These are phyloP conservation scores for Phytophthora idaei DNA, from an alignment of 352 stramenopile genomes.

Conservation along the genomic window DNA sequence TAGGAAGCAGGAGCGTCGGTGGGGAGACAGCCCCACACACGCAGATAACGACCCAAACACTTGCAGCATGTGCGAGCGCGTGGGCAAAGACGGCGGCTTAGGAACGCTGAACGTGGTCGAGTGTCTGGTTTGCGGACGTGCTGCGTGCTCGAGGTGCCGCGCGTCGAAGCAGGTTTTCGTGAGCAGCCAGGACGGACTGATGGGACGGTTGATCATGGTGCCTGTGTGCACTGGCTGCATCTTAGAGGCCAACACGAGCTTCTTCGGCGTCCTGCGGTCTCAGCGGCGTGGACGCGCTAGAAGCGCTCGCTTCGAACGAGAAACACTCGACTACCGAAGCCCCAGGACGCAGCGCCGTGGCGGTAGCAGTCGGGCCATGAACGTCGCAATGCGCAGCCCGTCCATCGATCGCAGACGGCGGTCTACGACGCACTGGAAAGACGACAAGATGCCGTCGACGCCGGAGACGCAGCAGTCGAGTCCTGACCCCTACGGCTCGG, in stretches of 20 bases:
- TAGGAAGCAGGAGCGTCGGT: constrained; percentile 14
- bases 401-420: constrained; percentile 21
- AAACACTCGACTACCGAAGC: constrained; percentile 14
- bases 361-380: constrained; percentile 15
- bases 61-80: constrained; percentile 33
- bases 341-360: constrained; percentile 9
- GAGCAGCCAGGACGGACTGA: constrained; percentile 34
- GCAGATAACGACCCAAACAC: constrained; percentile 2
- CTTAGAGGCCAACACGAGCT: constrained; percentile 39
- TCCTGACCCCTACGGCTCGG: constrained; percentile 4
- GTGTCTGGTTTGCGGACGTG: constrained; percentile 35
- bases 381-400: constrained; percentile 13
- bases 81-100: constrained; percentile 24
- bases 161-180: constrained; percentile 49
- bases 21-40: constrained; percentile 8
- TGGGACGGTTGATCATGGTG: constrained; percentile 47
- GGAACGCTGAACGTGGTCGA: constrained; percentile 24
- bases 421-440: constrained; percentile 9
- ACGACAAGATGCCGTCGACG: constrained; percentile 14
- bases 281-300: constrained; percentile 9
- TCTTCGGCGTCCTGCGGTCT: constrained; percentile 22
- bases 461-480: constrained; percentile 24
- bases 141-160: constrained; percentile 33
- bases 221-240: constrained; percentile 46
- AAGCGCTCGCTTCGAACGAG: constrained; percentile 9